Evolutionary conservation across 2,329 filamentous ascomycete genomes (phyloP), one percentile per base, ranked within the genome.

Genomic region (Cordyceps tenuipes): DNA sequence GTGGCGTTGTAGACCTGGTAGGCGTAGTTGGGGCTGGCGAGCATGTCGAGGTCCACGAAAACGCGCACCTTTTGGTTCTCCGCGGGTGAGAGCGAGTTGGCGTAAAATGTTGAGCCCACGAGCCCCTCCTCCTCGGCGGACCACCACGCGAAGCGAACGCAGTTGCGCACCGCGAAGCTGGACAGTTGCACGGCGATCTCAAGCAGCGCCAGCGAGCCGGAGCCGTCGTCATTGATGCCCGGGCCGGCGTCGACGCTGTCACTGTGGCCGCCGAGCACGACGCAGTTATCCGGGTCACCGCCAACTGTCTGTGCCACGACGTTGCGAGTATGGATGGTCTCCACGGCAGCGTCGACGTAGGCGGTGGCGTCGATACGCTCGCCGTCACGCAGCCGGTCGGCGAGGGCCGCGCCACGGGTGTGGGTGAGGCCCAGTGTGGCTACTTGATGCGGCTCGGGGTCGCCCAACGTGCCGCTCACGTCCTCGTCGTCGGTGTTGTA

Each of bases 171-270:
- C 39, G 71, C 72, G 71, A 81, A 87, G 21, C 78, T 76, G 61
- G 78, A 72, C 60, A 87, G 74, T 64, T 85, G 82, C 2, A 77
- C 79, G 1, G 85, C 84, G 9, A 88, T 75, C 68, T 88, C 85
- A 44, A 88, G 78, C 5, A 87, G 73, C 0, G 82, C 80, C 59
- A 84, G 67, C 39, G 80, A 84, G 59, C 88, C 88, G 3, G 85
- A 86, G 51, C 88, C 88, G 67, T 91, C 87, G 66, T 91, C 88
- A 70, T 91, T 91, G 77, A 91, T 90, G 21, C 88, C 88, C 0
- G 85, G 84, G 1, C 85, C 85, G 56, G 82, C 84, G 0, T 75
- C 68, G 17, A 87, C 85, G 63, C 80, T 82, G 68, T 87, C 84
- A 39, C 79, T 84, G 73, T 88, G 85, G 2, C 78, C 85, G 19